Evolutionary conservation across 1,284 basidiomycete species (phyloP).

Genomic region (Boletus semigastroideus): DNA sequence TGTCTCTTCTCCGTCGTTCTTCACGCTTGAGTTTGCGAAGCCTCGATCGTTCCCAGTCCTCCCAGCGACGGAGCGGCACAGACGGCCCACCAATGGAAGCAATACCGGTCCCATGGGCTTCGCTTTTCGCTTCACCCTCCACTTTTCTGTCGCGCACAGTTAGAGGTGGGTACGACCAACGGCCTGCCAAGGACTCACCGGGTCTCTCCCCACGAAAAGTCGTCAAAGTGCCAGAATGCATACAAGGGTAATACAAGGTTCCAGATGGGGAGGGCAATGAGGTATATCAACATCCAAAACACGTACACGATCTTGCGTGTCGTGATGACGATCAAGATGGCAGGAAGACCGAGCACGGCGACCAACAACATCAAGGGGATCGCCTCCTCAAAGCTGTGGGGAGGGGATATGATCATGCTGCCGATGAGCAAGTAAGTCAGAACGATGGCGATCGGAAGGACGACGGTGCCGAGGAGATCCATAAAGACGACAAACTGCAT

Average conservation of each 20-base stretch:
- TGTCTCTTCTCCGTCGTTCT: slow-evolving; percentile 78
- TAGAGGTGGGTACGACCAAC: slow-evolving; percentile 11
- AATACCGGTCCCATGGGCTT: slow-evolving; percentile 73
- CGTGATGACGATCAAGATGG: slow-evolving; percentile 89
- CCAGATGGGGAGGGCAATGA: slow-evolving; percentile 91
- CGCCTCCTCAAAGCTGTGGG: slow-evolving; percentile 84
- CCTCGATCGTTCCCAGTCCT: slow-evolving; percentile 99
- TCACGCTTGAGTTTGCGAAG: slow-evolving; percentile 90
- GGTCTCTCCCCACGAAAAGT: slow-evolving; percentile 99
- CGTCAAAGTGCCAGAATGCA: slow-evolving; percentile 99
- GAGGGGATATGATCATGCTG: slow-evolving; percentile 80
- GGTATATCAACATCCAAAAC: slow-evolving; percentile 97
- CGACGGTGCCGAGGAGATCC: slow-evolving; percentile 95
- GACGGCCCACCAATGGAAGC: slow-evolving; percentile 56
- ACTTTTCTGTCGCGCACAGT: slow-evolving; percentile 70
- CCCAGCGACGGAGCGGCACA: slow-evolving; percentile 93
- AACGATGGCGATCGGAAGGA: slow-evolving; percentile 91
- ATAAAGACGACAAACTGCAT: slow-evolving; percentile 99
- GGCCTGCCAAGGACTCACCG: slow-evolving; percentile 54
- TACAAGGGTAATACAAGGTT: slow-evolving; percentile 93
- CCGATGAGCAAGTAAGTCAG: slow-evolving; percentile 90
- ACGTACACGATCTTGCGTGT: slow-evolving; percentile 95
- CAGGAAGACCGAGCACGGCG: slow-evolving; percentile 92
- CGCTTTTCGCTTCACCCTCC: slow-evolving; percentile 80
- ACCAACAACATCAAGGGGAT: slow-evolving; percentile 92